These are phyloP conservation scores for Dactylellina cionopaga DNA, from an alignment of 2,329 filamentous ascomycete species.

Conservation along the genomic window DNA sequence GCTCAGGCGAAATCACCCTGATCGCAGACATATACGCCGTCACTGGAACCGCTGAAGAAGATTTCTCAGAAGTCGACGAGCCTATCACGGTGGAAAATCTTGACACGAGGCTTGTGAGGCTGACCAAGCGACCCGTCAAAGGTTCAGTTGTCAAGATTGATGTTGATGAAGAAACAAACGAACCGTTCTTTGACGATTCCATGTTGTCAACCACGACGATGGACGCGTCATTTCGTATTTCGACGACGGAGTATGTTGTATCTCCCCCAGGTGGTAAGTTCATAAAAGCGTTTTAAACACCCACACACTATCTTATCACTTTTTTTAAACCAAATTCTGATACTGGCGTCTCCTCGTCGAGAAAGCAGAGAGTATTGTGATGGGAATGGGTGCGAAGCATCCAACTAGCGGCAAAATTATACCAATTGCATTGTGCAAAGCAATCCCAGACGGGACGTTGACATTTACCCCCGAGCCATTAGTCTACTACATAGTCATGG, in stretches of 20 bases:
- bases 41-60: background rate
- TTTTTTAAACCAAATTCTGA: background rate
- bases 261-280: conserved; percentile 9
- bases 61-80: background rate
- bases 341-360: background rate
- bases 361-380: conserved; percentile 13
- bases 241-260: conserved; percentile 1
- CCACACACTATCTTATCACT: background rate
- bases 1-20: background rate
- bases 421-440: conserved; percentile 3
- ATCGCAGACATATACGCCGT: conserved; percentile 16
- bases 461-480: conserved; percentile 14
- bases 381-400: conserved; percentile 18
- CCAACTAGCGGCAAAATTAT: conserved; percentile 16
- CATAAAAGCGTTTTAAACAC: background rate
- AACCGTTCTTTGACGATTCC: conserved; percentile 17
- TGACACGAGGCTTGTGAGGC: conserved; percentile 3
- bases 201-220: conserved; percentile 5
- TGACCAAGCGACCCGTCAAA: conserved; percentile 29
- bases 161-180: background rate
- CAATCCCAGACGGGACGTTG: conserved; percentile 9
- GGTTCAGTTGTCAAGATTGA: conserved; percentile 25
- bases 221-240: conserved; percentile 24
- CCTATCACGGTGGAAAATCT: background rate
- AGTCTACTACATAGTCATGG: conserved; percentile 8